Base-by-base conservation (phyloP, 2,329 filamentous ascomycete genomes). In the Aureobasidium sp. region DNA sequence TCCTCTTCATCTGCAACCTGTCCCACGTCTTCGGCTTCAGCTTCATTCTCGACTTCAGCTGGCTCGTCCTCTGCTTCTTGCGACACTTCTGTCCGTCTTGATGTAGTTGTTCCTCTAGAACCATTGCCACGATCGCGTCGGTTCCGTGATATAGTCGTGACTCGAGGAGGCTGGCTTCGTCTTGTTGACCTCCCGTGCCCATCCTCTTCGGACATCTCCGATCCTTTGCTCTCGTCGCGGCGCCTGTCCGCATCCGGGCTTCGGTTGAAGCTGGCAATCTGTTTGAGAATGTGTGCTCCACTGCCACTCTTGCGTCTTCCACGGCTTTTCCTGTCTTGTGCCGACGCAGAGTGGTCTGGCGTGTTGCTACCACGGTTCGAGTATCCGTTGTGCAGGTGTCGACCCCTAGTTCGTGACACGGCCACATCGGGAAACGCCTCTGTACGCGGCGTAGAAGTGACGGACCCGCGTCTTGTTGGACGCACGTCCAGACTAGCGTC, bases 1-100 rank as follows among this genome's bases (percentile, higher is more conserved):
- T 77, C 76, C 13, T 76, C 77, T n/a, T 77, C 77, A 21, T 77
- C 76, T 17, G 75, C 76, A 27, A 74, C 74, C 15, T 75, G 76
- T 23, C 76, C 77, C 27, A 75, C 70, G 61, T 75, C 60, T 49
- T 68, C 67, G 2, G 10, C 46, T 27, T 65, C 64, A 1, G 3
- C 37, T 38, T 46, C 43, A 3, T 19, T 19, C 13, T 38, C 31
- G 43, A 33, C 45, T 31, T 38, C 49, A 6, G 68, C 69, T 55
- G 74, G 74, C 23, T 67, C 68, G 6, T 69, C 69, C 17, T 57
- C 58, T 15, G 23, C 33, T 21, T 62, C 38, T 29, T 31, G 55
- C 29, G 43, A 47, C 43, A 61, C 17, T 57, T 63, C 13, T 38
- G 55, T 6, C 57, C 60, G 33, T 62, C 63, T 13, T 60, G 60